Base-by-base conservation (phyloP, 2,329 filamentous ascomycete species). In the Verticillium zaregamsianum region DNA sequence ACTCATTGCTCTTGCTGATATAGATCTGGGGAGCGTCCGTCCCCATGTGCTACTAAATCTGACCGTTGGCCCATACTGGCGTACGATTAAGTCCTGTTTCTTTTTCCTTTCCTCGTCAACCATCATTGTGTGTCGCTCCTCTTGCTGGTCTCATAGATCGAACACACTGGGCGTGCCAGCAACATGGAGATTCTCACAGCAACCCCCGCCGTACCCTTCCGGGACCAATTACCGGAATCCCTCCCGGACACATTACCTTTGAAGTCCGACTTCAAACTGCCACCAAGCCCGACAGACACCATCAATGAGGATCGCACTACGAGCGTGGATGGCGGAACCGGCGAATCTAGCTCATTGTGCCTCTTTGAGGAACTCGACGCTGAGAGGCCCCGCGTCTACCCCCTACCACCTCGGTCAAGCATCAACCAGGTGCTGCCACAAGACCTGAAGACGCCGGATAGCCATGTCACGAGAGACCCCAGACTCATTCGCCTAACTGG, bases 401-500 rank as follows among this genome's bases (percentile, higher is more conserved):
- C 91, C 25, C 79, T 96, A 4, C 91, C 92, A 14, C 92, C 91
- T 11, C 81, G 80, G 25, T 82, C 86, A 5, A 82, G 73, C 57
- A 80, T 86, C 5, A 87, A 83, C 57, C 77, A 82, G 52, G 84
- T 95, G 14, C 80, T 96, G 6, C 80, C 87, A n/a, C 77, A 91
- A 69, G 93, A 97, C 72, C 80, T 90, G 65, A 89, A 90, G 65
- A 97, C 93, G 0, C 93, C 93, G 9, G 93, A 97, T 71, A 80
- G 76, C 66, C 91, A 94, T 79, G 90, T 97, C 23, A 82, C 88
- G 25, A 83, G 93, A 72, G 93, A 97, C 75, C 81, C 90, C 1
- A 84, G 93, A 49, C 80, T 97, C 17, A 95, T 97, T 66, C 85
- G 93, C 58, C 80, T 97, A 15, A 97, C 93, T 12, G 93, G 93